Conservation (phyloP, 1,139 yeast genomes). For the Blastobotrys apis region DNA sequence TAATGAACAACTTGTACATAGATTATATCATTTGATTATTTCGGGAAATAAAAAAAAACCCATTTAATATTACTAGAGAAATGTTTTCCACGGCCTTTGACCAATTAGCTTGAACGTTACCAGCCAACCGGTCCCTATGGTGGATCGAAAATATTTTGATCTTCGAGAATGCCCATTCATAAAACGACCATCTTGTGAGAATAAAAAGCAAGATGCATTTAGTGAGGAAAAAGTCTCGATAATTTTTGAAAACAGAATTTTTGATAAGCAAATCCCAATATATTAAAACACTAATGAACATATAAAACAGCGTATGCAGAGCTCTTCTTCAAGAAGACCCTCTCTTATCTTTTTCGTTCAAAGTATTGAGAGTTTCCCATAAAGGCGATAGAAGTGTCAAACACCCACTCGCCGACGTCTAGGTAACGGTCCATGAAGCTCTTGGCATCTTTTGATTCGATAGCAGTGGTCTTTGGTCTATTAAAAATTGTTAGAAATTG, state of each 20-base stretch:
- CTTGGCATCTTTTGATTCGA: conserved; percentile 49
- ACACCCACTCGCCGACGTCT: conserved; percentile 78
- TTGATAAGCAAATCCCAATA: no score
- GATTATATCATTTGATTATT: neutral
- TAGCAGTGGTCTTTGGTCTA: conserved; percentile 34
- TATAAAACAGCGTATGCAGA: neutral
- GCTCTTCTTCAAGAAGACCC: neutral
- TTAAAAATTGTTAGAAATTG: conserved; percentile 6
- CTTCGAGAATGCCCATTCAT: no score
- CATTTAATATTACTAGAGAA: neutral
- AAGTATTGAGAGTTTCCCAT: conserved; percentile 73
- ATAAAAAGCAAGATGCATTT: no score
- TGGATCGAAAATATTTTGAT: no score
- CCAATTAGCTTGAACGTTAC: no score
- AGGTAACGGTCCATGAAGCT: conserved; percentile 64
- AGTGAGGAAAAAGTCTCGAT: no score
- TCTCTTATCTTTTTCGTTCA: conserved; percentile 42
- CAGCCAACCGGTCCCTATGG: no score
- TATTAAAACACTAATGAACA: neutral
- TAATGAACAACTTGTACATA: conserved; percentile 4
- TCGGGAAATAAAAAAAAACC: neutral
- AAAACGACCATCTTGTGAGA: no score
- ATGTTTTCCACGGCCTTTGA: neutral
- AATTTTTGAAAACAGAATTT: no score
- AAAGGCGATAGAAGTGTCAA: conserved; percentile 68